These are phyloP conservation scores for Hemileia vastatrix DNA, from an alignment of 1,284 basidiomycete genomes.

Conservation along the genomic window DNA sequence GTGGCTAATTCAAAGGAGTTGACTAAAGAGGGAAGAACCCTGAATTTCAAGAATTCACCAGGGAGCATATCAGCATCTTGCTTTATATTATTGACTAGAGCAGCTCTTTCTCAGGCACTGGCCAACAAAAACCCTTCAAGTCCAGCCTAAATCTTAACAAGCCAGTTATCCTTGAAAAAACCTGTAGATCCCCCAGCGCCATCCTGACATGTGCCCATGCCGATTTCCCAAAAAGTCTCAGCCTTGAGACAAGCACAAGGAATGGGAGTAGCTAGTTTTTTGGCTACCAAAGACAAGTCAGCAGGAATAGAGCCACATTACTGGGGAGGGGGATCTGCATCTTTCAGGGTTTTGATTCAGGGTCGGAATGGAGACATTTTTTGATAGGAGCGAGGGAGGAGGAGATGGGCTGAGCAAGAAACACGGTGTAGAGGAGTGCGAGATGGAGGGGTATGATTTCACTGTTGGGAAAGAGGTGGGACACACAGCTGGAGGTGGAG, in stretches of 20 bases:
- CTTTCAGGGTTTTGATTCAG: conserved; percentile 78
- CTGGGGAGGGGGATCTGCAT: too few relatives aligned
- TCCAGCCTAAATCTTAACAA: conserved; percentile 73
- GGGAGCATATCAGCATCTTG: too few relatives aligned
- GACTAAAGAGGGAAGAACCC: conserved; percentile 74
- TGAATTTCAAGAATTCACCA: conserved; percentile 74
- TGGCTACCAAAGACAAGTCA: conserved; percentile 66
- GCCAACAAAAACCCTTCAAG: conserved; percentile 77
- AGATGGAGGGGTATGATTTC: conserved; percentile 61
- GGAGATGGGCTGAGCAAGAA: conserved; percentile 49
- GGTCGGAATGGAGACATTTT: conserved; percentile 82
- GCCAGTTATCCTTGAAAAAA: conserved; percentile 72
- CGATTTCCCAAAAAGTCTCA: conserved; percentile 63
- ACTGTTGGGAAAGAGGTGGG: conserved; percentile 60
- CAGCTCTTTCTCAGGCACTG: conserved; percentile 72
- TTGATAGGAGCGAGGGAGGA: conserved; percentile 62
- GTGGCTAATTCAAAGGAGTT: conserved; percentile 75
- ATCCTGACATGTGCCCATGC: too few relatives aligned
- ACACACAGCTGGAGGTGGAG: conserved; percentile 54
- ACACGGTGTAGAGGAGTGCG: conserved; percentile 70
- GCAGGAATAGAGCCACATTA: conserved; percentile 67
- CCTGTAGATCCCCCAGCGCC: conserved; percentile 51
- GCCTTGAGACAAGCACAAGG: conserved; percentile 65
- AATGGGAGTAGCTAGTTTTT: conserved; percentile 78
- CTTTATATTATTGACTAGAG: too few relatives aligned